Conservation (phyloP, 1,284 basidiomycete genomes). For the Sporisorium iseilematis-ciliati region DNA sequence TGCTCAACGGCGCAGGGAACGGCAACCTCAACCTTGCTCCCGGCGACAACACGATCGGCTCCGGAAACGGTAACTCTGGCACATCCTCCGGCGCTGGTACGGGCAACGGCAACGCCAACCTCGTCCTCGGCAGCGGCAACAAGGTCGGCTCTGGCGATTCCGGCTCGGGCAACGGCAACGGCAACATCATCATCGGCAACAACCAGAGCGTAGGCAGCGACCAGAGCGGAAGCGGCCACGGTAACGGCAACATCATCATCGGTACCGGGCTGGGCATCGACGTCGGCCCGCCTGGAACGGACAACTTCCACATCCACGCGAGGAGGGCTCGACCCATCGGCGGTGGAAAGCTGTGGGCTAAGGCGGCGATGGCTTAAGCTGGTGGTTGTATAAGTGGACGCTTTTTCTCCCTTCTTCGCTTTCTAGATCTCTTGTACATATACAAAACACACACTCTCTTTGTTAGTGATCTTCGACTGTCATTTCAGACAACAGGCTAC, state of each 20-base stretch:
- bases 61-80: too few relatives aligned
- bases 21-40: slow-evolving; percentile 29
- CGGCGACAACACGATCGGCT: slow-evolving; percentile 24
- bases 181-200: slow-evolving; percentile 44
- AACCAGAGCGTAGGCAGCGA: slow-evolving; percentile 24
- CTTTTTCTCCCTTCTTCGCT: background rate
- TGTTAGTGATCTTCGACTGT: too few relatives aligned
- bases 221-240: slow-evolving; percentile 15
- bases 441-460: too few relatives aligned
- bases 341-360: slow-evolving; percentile 13
- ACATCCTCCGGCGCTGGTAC: too few relatives aligned
- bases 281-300: slow-evolving; percentile 23
- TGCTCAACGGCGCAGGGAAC: slow-evolving; percentile 13
- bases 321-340: slow-evolving; percentile 25
- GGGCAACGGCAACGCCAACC: slow-evolving; percentile 37
- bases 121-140: slow-evolving; percentile 37
- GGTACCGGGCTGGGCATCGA: slow-evolving; percentile 28
- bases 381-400: background rate
- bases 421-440: too few relatives aligned
- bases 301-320: slow-evolving; percentile 43
- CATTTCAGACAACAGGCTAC: too few relatives aligned
- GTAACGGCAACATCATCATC: slow-evolving; percentile 32
- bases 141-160: slow-evolving; percentile 18
- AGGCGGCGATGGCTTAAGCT: background rate
- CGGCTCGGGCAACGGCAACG: too few relatives aligned